Conservation (phyloP, 1,284 basidiomycete genomes). For the Trametes versicolor region DNA sequence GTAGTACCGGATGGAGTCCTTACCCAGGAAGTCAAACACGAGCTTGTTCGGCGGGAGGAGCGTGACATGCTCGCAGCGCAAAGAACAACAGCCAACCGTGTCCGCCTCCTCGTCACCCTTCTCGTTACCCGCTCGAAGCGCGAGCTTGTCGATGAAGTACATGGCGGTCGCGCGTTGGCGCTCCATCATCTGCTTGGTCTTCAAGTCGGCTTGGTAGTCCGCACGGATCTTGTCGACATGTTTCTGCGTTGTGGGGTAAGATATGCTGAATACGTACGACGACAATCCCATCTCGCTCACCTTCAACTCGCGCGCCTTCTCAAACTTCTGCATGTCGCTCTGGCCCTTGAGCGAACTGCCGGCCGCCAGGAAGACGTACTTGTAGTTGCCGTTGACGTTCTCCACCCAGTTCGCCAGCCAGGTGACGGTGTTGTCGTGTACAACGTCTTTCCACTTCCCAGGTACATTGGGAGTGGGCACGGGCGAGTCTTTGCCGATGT, state of each 20-base stretch:
- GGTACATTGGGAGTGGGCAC: conserved; percentile 88
- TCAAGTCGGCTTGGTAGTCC: conserved; percentile 88
- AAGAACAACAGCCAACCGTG: conserved; percentile 96
- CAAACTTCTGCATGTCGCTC: conserved; percentile 95
- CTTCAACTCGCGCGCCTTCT: conserved; percentile 95
- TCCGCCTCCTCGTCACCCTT: conserved; percentile 99
- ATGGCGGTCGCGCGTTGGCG: conserved; percentile 95
- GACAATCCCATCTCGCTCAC: conserved; percentile 51
- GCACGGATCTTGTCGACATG: conserved; percentile 90
- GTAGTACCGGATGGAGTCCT: conserved; percentile 97
- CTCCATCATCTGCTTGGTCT: conserved; percentile 90
- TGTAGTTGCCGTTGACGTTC: conserved; percentile 91
- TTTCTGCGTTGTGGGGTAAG: conserved; percentile 57
- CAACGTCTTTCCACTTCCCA: conserved; percentile 87
- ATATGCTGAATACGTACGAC: background rate
- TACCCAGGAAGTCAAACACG: conserved; percentile 96
- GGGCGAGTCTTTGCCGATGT: conserved; percentile 82
- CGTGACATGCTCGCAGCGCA: conserved; percentile 95
- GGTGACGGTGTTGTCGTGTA: conserved; percentile 94
- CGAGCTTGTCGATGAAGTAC: conserved; percentile 96
- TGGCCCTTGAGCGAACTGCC: conserved; percentile 96
- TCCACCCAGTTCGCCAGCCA: conserved; percentile 99
- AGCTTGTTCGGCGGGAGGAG: conserved; percentile 87
- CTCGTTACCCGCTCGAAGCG: conserved; percentile 97
- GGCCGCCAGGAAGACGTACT: conserved; percentile 96